phyloP scores from a whole-genome alignment of 352 stramenopile species.

The Phytophthora podocarpi region DNA sequence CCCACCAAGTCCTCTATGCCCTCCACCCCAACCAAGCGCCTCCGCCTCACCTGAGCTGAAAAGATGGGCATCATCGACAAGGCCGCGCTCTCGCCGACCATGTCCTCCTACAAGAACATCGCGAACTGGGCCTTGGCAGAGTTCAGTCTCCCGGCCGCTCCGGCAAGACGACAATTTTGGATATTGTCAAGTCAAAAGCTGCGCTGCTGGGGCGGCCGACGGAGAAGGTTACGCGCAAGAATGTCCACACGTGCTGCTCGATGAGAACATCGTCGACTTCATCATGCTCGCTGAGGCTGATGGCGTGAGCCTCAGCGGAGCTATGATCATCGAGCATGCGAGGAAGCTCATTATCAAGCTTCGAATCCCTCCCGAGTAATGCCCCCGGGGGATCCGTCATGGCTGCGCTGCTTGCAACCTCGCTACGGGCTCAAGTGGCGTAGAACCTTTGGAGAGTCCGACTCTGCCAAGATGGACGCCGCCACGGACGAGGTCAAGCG shows the following conservation, averaged over 20 bases:
- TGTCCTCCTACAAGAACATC: not conserved
- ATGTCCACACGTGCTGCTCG: not conserved
- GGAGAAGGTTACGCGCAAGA: not conserved
- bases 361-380: not conserved
- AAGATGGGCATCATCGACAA: too few species aligned
- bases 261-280: conserved; percentile 4
- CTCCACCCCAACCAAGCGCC: too few species aligned
- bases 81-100: too few species aligned
- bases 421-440: too few species aligned
- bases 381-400: too few species aligned
- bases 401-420: too few species aligned
- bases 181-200: not conserved
- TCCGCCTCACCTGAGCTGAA: too few species aligned
- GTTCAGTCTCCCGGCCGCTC: not conserved
- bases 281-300: conserved; percentile 1
- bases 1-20: too few species aligned
- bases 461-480: too few species aligned
- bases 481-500: too few species aligned
- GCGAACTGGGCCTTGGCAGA: not conserved
- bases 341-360: not conserved
- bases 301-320: not conserved
- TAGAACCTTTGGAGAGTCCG: too few species aligned
- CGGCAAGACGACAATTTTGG: not conserved
- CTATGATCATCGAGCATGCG: not conserved
- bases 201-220: not conserved